These are phyloP conservation scores for Edaphochlamys debaryana DNA, from an alignment of 139 green algal genomes.

Conservation along the genomic window DNA sequence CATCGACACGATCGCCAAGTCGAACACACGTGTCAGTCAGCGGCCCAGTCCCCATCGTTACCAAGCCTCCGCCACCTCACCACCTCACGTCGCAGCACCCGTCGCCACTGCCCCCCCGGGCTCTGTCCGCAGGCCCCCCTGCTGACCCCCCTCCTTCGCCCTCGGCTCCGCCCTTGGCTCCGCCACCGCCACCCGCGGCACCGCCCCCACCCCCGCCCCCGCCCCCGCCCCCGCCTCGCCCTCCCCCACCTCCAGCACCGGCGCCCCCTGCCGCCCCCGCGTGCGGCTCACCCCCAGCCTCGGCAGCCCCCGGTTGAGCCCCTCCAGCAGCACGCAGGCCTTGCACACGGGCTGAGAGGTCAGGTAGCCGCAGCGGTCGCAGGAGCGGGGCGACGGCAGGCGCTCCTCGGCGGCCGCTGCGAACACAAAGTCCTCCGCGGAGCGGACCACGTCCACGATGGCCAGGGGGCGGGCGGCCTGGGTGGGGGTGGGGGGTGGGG, in stretches of 20 bases:
- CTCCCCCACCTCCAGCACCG: too few species aligned
- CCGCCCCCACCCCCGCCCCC: too few species aligned
- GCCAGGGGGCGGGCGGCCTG: constrained; percentile 80
- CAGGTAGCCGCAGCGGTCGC: constrained; percentile 87
- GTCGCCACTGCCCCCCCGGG: neutral
- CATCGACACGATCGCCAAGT: too few species aligned
- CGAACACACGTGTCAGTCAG: too few species aligned
- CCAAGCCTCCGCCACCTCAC: too few species aligned
- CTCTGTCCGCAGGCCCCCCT: neutral
- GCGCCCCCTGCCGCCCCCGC: neutral
- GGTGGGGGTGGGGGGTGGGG: neutral
- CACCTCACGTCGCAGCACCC: too few species aligned
- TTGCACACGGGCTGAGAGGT: constrained; percentile 91
- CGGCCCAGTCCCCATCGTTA: too few species aligned
- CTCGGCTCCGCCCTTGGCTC: too few species aligned
- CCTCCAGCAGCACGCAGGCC: constrained; percentile 89
- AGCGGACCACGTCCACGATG: constrained; percentile 90
- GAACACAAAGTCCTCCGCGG: constrained; percentile 80
- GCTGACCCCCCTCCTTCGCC: constrained; percentile 22
- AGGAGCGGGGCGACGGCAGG: constrained; percentile 61
- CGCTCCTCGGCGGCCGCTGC: neutral
- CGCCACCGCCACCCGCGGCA: too few species aligned
- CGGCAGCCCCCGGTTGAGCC: constrained; percentile 83
- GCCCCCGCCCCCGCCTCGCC: too few species aligned
- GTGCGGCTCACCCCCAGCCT: constrained; percentile 64